A percentile compares a stretch with the other conserved stretches of the same genome.
phyloP scores from a whole-genome alignment of 2,329 filamentous ascomycete genomes.

The Fusarium neocosmosporiellum region DNA sequence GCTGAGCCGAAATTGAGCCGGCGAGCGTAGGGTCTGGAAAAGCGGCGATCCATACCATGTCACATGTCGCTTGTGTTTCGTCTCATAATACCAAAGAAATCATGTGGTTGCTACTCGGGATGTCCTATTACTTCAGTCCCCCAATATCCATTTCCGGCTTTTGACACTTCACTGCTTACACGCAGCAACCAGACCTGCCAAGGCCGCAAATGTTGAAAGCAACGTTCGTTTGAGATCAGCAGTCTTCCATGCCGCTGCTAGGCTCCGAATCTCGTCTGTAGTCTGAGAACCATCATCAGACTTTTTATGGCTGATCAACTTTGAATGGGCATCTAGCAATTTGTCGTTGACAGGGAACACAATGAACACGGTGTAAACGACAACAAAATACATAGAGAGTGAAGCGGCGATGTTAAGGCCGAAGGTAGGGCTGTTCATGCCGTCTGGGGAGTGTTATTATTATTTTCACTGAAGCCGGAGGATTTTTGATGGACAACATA shows the following conservation, averaged over 20 bases:
- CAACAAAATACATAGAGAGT: neutral
- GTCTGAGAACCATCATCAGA: neutral
- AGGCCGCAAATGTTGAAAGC: neutral
- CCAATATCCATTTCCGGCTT: neutral
- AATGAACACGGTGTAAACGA: neutral
- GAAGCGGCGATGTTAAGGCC: neutral
- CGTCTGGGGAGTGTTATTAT: neutral
- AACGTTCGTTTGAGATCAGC: neutral
- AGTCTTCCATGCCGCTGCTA: neutral
- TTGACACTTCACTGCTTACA: neutral
- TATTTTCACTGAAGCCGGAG: neutral
- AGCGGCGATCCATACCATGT: no score
- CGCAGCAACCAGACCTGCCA: neutral
- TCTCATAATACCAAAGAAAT: no score
- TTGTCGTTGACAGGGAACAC: slow-evolving; percentile 5
- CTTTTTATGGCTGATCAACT: neutral
- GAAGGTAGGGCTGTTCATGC: neutral
- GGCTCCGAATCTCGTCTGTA: neutral
- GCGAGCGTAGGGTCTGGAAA: no score
- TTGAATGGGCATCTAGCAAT: neutral
- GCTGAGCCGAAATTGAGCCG: no score
- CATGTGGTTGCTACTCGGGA: neutral
- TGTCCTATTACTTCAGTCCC: neutral
- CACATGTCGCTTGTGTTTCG: no score
- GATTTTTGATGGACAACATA: neutral